These are phyloP conservation scores for Chrysosporium keratinophilum DNA, from an alignment of 2,329 filamentous ascomycete species.

Conservation along the genomic window DNA sequence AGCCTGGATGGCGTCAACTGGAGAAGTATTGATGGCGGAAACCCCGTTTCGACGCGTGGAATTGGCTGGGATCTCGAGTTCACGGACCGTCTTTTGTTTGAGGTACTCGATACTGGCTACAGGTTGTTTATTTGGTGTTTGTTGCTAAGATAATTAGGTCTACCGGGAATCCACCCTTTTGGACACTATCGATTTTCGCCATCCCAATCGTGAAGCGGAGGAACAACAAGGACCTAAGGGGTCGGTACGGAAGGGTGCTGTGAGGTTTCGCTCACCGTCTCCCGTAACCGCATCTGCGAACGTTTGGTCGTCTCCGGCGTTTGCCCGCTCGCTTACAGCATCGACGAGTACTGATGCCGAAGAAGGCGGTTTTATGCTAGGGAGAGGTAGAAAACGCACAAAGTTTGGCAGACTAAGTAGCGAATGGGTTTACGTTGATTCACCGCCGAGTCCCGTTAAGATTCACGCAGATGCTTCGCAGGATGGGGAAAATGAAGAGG, in stretches of 20 bases:
- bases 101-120: conserved; percentile 22
- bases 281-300: conserved; percentile 15
- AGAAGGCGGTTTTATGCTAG: conserved; percentile 52
- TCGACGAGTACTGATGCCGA: conserved; percentile 59
- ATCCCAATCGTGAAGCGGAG: background rate
- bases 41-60: conserved; percentile 24
- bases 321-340: conserved; percentile 59
- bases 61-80: conserved; percentile 50
- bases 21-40: conserved; percentile 38
- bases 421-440: conserved; percentile 64
- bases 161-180: conserved; percentile 8
- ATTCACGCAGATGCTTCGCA: background rate
- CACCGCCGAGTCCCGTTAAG: conserved; percentile 53
- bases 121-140: background rate
- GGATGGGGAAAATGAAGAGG: background rate
- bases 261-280: background rate
- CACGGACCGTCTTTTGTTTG: conserved; percentile 26
- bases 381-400: conserved; percentile 57
- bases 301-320: conserved; percentile 68
- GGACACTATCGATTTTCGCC: background rate
- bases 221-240: background rate
- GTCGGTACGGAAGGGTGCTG: background rate
- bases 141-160: conserved; percentile 1
- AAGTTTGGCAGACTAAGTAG: conserved; percentile 57
- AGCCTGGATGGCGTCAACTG: conserved; percentile 60